A percentile compares a stretch with the other conserved stretches of the same genome.
Conservation (phyloP, 306 rosid genomes). For the Canavalia ensiformis region DNA sequence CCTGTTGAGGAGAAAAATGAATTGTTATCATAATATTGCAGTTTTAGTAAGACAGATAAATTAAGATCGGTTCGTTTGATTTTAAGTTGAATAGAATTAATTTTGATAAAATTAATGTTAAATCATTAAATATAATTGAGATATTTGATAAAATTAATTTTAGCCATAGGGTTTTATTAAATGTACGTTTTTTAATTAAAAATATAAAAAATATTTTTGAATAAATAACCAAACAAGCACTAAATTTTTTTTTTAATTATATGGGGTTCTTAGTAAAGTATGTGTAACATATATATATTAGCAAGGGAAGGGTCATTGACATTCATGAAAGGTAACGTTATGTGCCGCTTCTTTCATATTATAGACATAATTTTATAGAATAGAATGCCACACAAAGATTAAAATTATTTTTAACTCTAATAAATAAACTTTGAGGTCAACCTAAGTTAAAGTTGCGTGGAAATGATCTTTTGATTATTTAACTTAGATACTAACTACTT, state of each 20-base stretch:
- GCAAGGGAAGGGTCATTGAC: background rate
- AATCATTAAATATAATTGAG: too few relatives aligned
- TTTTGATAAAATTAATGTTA: too few relatives aligned
- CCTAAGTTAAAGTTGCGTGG: slow-evolving; percentile 8
- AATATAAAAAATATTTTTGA: too few relatives aligned
- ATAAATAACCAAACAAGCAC: too few relatives aligned
- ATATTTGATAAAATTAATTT: too few relatives aligned
- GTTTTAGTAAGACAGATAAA: background rate
- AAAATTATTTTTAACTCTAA: background rate
- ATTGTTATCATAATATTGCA: background rate
- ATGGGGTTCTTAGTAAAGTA: background rate
- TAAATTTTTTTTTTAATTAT: too few relatives aligned
- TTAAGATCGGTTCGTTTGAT: too few relatives aligned
- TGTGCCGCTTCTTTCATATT: background rate
- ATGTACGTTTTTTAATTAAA: too few relatives aligned
- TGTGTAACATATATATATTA: background rate
- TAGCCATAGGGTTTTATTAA: too few relatives aligned
- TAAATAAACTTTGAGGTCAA: slow-evolving; percentile 19
- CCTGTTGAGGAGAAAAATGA: background rate
- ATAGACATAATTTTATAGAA: slow-evolving; percentile 3
- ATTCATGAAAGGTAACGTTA: background rate
- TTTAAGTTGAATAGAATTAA: too few relatives aligned
- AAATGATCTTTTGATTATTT: slow-evolving; percentile 8
- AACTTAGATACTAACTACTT: slow-evolving; percentile 21
- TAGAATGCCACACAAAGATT: background rate